A percentile compares a stretch with the other conserved stretches of the same genome.
phyloP scores from a whole-genome alignment of 805 yeast genomes.

The Saccharomycopsis fodiens region DNA sequence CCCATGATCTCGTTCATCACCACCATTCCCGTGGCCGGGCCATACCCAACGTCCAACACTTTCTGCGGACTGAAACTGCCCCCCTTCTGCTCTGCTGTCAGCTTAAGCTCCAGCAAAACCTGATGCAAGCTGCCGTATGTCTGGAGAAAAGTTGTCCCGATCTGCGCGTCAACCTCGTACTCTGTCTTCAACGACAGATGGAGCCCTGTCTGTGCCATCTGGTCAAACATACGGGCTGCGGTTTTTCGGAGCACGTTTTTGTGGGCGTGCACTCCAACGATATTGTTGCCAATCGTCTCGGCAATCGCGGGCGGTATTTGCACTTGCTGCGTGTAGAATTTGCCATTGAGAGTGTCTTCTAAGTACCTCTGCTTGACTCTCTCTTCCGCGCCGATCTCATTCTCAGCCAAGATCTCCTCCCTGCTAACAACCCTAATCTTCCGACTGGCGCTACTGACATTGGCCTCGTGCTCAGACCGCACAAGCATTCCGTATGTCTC shows the following conservation, averaged over 20 bases:
- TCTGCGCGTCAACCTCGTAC: slow-evolving; percentile 67
- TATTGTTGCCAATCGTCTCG: slow-evolving; percentile 54
- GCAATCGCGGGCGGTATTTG: slow-evolving; percentile 51
- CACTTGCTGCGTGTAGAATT: slow-evolving; percentile 44
- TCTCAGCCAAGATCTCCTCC: slow-evolving; percentile 29
- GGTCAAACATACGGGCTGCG: slow-evolving; percentile 49
- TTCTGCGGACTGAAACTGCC: slow-evolving; percentile 50
- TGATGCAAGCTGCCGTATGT: slow-evolving; percentile 67
- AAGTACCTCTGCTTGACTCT: slow-evolving; percentile 37
- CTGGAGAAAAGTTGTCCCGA: slow-evolving; percentile 74
- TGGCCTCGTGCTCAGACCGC: slow-evolving; percentile 10
- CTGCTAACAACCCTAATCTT: slow-evolving; percentile 29
- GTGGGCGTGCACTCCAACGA: slow-evolving; percentile 54
- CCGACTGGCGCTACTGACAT: not conserved
- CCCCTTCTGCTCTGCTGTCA: slow-evolving; percentile 38
- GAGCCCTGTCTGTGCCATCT: slow-evolving; percentile 44
- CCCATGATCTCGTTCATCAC: slow-evolving; percentile 83
- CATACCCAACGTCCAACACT: slow-evolving; percentile 75
- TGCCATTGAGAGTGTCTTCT: slow-evolving; percentile 49
- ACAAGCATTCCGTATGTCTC: slow-evolving; percentile 21
- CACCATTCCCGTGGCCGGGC: slow-evolving; percentile 88
- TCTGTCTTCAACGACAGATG: slow-evolving; percentile 40
- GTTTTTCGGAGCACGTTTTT: slow-evolving; percentile 47
- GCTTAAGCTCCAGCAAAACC: slow-evolving; percentile 57
- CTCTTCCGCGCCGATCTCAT: slow-evolving; percentile 24